Evolutionary conservation across 306 rosid genomes (phyloP), one percentile per base, ranked within the genome.

Genomic region (Carpinus viminea): DNA sequence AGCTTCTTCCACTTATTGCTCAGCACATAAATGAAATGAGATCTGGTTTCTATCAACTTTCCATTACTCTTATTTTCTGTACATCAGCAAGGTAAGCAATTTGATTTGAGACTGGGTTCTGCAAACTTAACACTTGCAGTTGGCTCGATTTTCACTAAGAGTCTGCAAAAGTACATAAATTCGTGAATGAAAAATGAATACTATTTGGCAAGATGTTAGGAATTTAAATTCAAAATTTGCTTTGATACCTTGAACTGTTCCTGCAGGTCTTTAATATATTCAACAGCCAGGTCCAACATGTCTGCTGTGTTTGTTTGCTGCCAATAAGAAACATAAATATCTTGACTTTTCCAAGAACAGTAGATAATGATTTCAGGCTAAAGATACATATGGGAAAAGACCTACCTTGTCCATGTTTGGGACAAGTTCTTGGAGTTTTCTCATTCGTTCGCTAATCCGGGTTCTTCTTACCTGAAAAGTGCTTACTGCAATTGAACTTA

Each of bases 281-380:
- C 89, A 69, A 92, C 98, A 24, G 98, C 97, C 86, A 94, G 86
- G 86, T 94, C 98, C 86, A 94, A 80, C 98, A 94, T 94, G 89
- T 94, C 98, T n/a, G 97, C 92, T 12, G 98, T 94, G 90, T 92
- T 94, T 11, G 97, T 91, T 94, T 94, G 98, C 98, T 94, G 90
- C 57, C 77, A 81, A 79, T 51, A 81, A 69, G 55, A 79, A 50
- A 70, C 13, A 80, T 26, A 24, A 75, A 68, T 51, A 71, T 59
- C 46, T 36, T 72, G 61, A 78, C 50, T 66, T 81, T 70, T 77
- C 60, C 75, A 21, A 72, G 8, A 61, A 50, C 59, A 74, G 8
- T 12, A 10, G 1, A 60, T 0, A 34, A 66, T 48, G 10, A 48
- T 77, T 65, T 21, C 24, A 64, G 1, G 2, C 10, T 41, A 24